Evolutionary conservation across 331 rosid species (phyloP), one percentile per base, ranked within the genome.

Genomic region (Cucumis variabilis): DNA sequence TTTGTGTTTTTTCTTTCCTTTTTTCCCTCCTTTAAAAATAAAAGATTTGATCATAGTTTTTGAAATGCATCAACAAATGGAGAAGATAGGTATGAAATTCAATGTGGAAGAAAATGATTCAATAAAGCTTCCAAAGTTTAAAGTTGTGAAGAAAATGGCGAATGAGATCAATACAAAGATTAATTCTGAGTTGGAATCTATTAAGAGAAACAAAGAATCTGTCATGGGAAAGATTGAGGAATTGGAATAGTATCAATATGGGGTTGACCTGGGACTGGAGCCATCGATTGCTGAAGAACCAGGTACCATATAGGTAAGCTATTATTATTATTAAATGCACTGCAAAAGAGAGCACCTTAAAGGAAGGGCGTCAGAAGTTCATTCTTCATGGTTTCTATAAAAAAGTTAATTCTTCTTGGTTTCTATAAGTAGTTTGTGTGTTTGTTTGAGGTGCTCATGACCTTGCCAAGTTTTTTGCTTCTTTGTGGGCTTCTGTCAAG

Each of bases 241-340:
- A 24, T 78, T 80, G 25, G 37, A 30, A 95, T 91, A 62, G 98
- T 65, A 82, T 96, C 95, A 6, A 93, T 90, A 92, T 91, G 99
- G 58, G 94, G 96, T 87, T 93, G 99, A 83, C 95, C 98, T 41
- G 99, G 87, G 15, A 94, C 92, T 62, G 94, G 87, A 74, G 80
- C 80, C 81, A 95, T 89, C 88, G 92, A 94, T 69, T 94, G 98
- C 89, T 93, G 99, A 85, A 95, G 93, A 68, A 96, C 92, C 3
- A 98, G 99, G 84, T 96, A 96, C 89, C 99, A 98, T 94, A 95
- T 96, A 23, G 99, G 99, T 83, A 96, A 93, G 93, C 93, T 96
- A 92, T 94, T 96, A 89, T 95, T 96, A 91, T 94, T 96, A 90
- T 94, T 96, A 90, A 95, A 98, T 96, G 98, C 98, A 92, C 98